A percentile compares a stretch with the other conserved stretches of the same genome.
Evolutionary conservation across 2,329 filamentous ascomycete genomes (phyloP).

Genomic region (Botrytis sinoallii): DNA sequence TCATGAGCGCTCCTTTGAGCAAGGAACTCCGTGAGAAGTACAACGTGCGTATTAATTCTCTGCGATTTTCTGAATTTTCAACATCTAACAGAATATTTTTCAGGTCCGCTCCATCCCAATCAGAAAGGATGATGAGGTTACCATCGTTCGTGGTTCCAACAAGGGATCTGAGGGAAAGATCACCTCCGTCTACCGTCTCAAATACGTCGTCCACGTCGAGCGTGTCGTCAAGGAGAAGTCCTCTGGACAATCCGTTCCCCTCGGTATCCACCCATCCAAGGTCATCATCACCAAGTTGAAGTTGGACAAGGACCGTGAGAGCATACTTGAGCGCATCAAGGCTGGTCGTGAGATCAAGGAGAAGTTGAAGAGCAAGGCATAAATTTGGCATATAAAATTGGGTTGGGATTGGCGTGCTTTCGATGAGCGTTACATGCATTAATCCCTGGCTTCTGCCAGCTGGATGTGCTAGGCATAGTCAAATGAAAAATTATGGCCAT

Average conservation of each 20-base stretch:
- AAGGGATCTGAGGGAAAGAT: constrained; percentile 99
- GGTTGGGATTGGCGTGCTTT: constrained; percentile 28
- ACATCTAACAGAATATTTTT: constrained; percentile 18
- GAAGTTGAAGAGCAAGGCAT: constrained; percentile 49
- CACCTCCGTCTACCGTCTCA: constrained; percentile 95
- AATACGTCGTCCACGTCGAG: constrained; percentile 97
- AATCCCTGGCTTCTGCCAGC: constrained; percentile 12
- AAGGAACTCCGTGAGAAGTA: constrained; percentile 99
- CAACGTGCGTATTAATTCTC: constrained; percentile 66
- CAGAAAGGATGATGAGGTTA: constrained; percentile 96
- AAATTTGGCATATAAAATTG: constrained; percentile 24
- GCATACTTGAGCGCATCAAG: constrained; percentile 82
- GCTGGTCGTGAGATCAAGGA: constrained; percentile 70
- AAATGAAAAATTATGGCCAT: constrained; percentile 58
- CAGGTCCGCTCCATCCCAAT: constrained; percentile 94
- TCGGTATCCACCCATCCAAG: constrained; percentile 94
- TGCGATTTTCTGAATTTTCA: constrained; percentile 1
- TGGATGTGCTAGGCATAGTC: constrained; percentile 34
- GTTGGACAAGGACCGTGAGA: constrained; percentile 92
- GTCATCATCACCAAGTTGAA: constrained; percentile 99
- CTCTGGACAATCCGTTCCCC: constrained; percentile 91
- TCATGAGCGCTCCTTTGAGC: constrained; percentile 94
- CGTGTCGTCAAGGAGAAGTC: constrained; percentile 95
- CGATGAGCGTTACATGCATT: constrained; percentile 23
- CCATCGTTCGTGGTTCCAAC: constrained; percentile 86